These are phyloP conservation scores for Stagonosporopsis rhizophila DNA, from an alignment of 2,329 filamentous ascomycete species.

Conservation along the genomic window DNA sequence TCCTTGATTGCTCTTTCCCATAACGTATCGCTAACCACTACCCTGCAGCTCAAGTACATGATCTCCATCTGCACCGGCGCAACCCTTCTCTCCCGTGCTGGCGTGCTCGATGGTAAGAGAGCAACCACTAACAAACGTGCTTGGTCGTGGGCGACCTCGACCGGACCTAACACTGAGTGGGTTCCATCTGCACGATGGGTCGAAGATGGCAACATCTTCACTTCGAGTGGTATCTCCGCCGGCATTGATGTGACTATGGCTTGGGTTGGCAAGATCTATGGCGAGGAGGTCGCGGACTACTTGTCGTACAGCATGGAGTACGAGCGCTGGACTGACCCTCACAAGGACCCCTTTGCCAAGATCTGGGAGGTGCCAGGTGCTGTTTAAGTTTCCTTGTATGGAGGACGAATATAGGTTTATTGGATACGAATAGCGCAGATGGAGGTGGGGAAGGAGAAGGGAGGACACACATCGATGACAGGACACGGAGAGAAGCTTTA, in stretches of 20 bases:
- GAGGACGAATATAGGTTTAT: no score
- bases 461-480: not conserved
- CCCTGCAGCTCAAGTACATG: constrained; percentile 54
- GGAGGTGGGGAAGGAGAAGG: no score
- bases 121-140: constrained; percentile 72
- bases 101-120: constrained; percentile 64
- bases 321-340: constrained; percentile 57
- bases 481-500: not conserved
- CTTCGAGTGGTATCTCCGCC: constrained; percentile 67
- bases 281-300: constrained; percentile 57
- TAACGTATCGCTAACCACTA: not conserved
- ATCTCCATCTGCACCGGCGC: constrained; percentile 73
- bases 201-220: constrained; percentile 70
- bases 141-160: constrained; percentile 58
- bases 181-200: constrained; percentile 68
- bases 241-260: constrained; percentile 68
- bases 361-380: constrained; percentile 29
- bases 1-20: not conserved
- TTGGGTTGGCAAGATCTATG: constrained; percentile 62
- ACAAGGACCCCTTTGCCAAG: constrained; percentile 62
- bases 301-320: constrained; percentile 64
- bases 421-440: not conserved
- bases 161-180: constrained; percentile 58
- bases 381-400: not conserved
- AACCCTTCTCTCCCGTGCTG: constrained; percentile 63